Evolutionary conservation across 495 filamentous ascomycete species (phyloP).

Genomic region (Penicillium alfredii): DNA sequence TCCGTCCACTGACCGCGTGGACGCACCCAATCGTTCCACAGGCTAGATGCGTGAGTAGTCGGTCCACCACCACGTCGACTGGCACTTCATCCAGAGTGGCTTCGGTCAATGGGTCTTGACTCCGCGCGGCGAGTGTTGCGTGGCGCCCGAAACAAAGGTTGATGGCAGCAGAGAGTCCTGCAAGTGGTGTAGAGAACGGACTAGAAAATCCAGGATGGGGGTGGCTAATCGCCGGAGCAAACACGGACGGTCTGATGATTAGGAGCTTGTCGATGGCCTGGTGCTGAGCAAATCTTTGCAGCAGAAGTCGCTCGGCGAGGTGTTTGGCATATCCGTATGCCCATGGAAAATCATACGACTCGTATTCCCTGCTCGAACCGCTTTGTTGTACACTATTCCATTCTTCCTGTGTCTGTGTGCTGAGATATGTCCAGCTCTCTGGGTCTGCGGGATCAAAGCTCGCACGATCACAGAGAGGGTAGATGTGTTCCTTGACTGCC

Average conservation of each 20-base stretch:
- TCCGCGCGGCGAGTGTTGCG: not conserved
- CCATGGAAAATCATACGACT: slow-evolving; percentile 16
- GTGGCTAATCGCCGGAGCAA: slow-evolving; percentile 11
- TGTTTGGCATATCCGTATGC: slow-evolving; percentile 19
- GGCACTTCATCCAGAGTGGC: slow-evolving; percentile 13
- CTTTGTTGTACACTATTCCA: slow-evolving; percentile 3
- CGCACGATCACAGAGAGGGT: no score
- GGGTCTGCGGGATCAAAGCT: no score
- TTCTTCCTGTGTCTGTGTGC: no score
- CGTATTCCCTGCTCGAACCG: slow-evolving; percentile 1
- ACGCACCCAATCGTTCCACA: slow-evolving; percentile 4
- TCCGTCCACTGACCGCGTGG: slow-evolving; percentile 12
- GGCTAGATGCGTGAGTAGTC: slow-evolving; percentile 13
- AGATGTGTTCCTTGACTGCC: slow-evolving; percentile 4
- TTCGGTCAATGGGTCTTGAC: not conserved
- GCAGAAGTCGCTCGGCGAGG: slow-evolving; percentile 16
- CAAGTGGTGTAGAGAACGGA: slow-evolving; percentile 5
- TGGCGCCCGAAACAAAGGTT: not conserved
- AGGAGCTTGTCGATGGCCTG: slow-evolving; percentile 4
- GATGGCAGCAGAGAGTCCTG: not conserved
- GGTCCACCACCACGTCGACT: slow-evolving; percentile 18
- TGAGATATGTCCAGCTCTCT: no score
- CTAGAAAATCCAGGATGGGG: slow-evolving; percentile 11
- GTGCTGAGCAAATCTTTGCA: slow-evolving; percentile 1
- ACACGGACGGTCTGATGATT: slow-evolving; percentile 15